Base-by-base conservation (phyloP, 2,329 filamentous ascomycete species). In the Aspergillus chevalieri region DNA sequence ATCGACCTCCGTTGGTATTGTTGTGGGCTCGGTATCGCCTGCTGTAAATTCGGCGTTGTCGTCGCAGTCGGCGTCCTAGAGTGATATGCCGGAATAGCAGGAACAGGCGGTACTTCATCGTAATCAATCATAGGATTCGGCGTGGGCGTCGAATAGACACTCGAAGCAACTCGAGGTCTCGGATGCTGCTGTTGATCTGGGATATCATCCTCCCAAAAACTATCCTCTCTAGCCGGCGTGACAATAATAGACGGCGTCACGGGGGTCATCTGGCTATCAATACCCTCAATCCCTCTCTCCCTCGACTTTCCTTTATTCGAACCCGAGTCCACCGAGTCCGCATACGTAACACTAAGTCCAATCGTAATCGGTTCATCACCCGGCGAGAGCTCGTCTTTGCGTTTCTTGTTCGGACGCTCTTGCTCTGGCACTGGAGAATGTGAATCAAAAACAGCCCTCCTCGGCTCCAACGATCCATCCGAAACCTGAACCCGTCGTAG, bases 291-390 rank as follows among this genome's bases (percentile, higher is more conserved):
- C 24, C 62, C 65, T 48, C 52, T 62, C 12, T 55, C 28, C 21
- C 52, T 54, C 19, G 60, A 53, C 1, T 55, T 51, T 8, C 17
- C 19, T 15, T 52, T 46, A 21, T 57, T 46, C 15, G 56, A 48
- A 26, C 52, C 51, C 5, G 66, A 57, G 6, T 17, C n/a, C 6
- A 19, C n/a, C 3, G 34, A 38, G 44, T 70, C 65, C 39, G 65
- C 52, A 41, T 59, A 59, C 26, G 73, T 68, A 15, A 76, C 62
- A 4, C 65, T 68, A 8, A 75, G 63, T 9, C 74, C 74, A 47
- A 77, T 77, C 51, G 74, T 65, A 14, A 77, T 71, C 10, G 71
- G 67, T 10, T 71, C 60, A 51, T 74, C 72, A 1, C 70, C 73
- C 2, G 73, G 73, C 3, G 74, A 76, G 5, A 74, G 52, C 6